Evolutionary conservation across 495 filamentous ascomycete species (phyloP), one percentile per base, ranked within the genome.

Genomic region (Hypoxylon rickii): DNA sequence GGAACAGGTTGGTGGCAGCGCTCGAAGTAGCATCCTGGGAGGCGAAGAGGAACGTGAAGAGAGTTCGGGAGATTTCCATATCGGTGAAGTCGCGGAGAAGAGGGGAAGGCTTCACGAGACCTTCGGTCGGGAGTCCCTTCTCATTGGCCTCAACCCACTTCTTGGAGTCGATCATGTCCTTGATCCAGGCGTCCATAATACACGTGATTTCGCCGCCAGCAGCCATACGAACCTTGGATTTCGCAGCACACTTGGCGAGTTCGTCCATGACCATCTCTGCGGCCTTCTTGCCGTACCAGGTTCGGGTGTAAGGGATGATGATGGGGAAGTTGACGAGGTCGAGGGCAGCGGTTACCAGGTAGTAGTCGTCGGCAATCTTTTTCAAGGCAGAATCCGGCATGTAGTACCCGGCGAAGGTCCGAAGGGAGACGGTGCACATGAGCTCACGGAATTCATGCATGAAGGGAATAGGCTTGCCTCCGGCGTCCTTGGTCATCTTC

Each of bases 291-390:
- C 94, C 94, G 69, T 96, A 96, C 90, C 92, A 98, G 7, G 90
- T 89, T 80, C 89, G 92, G 61, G 94, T 96, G 80, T 83, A 98
- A 38, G 94, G 94, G 44, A 98, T 74, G 72, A 97, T 97, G 76
- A 98, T 88, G 29, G 94, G 94, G 81, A 98, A 97, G 77, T 97
- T 97, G 73, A 98, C 94, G 32, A 98, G 82, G 69, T 98, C 94
- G 52, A 98, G 83, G 6, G 94, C 94, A 38, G 89, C 95, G 12
- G 94, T 98, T 66, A 97, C 95, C 62, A 89, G 81, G 72, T 95
- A 98, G 73, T 94, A 98, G 72, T 98, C 92, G 68, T 97, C 89
- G 51, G 92, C 88, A 58, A 98, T 93, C 79, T 93, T 94, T 81
- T 96, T 92, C 56, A 96, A 83, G 39, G 86, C 84, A 63, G 88